Conservation (phyloP, 257 asterid genomes). For the Solanum pimpinellifolium region DNA sequence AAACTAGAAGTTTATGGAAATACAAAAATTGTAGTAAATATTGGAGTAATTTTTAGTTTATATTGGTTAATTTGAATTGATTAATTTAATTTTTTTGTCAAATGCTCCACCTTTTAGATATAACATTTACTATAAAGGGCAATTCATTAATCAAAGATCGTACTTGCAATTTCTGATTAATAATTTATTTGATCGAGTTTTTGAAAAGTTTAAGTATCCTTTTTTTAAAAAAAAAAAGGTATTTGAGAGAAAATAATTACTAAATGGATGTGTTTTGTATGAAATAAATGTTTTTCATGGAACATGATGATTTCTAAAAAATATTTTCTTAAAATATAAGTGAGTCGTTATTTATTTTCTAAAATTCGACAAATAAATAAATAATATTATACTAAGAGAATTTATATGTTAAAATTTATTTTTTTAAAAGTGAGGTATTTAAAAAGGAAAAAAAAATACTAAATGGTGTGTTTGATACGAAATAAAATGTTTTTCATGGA, state of each 20-base stretch:
- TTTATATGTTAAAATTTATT: too few relatives aligned
- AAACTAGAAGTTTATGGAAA: not conserved
- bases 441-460: too few relatives aligned
- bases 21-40: not conserved
- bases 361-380: too few relatives aligned
- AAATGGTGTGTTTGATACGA: too few relatives aligned
- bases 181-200: not conserved
- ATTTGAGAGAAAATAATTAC: too few relatives aligned
- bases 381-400: too few relatives aligned
- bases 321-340: too few relatives aligned
- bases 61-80: not conserved
- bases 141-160: not conserved
- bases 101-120: not conserved
- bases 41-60: too few relatives aligned
- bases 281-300: not conserved
- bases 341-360: too few relatives aligned
- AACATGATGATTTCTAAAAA: not conserved
- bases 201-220: too few relatives aligned
- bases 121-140: not conserved
- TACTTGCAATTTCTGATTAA: not conserved
- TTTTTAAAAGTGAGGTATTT: too few relatives aligned
- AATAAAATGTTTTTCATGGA: too few relatives aligned
- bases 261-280: not conserved
- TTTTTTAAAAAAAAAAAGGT: not conserved
- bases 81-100: not conserved